phyloP scores from a whole-genome alignment of 192 early-diverging fungal species.

The Phlyctochytrium planicorne region DNA sequence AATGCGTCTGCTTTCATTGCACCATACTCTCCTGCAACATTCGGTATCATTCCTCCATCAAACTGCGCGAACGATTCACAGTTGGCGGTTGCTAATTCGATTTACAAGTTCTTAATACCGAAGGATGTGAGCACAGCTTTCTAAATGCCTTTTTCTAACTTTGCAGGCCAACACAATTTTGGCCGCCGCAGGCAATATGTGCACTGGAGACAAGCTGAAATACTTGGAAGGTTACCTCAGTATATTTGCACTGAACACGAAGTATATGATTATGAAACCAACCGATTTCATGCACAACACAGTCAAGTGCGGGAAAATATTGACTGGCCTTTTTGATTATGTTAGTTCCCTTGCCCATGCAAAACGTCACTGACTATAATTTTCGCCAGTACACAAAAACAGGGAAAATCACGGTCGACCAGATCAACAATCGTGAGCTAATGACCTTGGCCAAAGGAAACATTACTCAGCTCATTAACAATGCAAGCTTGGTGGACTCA shows the following conservation, averaged over 20 bases:
- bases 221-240: background rate
- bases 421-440: background rate
- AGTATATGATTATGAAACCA: background rate
- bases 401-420: background rate
- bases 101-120: background rate
- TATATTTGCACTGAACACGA: background rate
- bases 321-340: background rate
- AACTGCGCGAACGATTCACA: slow-evolving; percentile 7
- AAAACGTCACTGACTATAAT: background rate
- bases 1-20: background rate
- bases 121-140: background rate
- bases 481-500: background rate
- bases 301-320: background rate
- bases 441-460: background rate
- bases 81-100: background rate
- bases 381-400: background rate
- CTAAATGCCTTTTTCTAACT: background rate
- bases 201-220: background rate
- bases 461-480: slow-evolving; percentile 11
- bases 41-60: too few species aligned
- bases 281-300: background rate
- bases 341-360: too few species aligned
- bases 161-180: background rate
- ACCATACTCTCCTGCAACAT: background rate
- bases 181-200: background rate